Evolutionary conservation across 441 rosid genomes (phyloP), one percentile per base, ranked within the genome.

Genomic region (Bruguiera hainesii): DNA sequence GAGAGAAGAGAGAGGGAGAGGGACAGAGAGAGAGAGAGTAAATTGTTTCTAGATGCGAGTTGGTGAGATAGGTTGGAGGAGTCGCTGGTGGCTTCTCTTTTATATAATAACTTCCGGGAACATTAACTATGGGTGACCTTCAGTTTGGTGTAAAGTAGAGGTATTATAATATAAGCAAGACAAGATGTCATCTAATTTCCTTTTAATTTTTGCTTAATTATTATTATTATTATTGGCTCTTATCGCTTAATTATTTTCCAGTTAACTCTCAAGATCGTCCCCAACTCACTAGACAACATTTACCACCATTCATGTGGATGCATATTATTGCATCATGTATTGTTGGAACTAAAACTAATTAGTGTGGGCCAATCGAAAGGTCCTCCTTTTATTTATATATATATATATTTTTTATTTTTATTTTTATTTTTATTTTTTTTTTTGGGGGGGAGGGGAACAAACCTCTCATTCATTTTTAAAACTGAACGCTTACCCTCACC

Each of bases 41-140:
- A 8, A 83, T 67, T 75, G 89, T 90, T 92, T 92, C 97, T 90
- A 92, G 98, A 92, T 81, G 96, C 64, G 90, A 85, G 97, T 92
- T 90, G 98, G 96, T 92, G 98, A 84, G 87, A 85, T 77, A 78
- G 93, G 87, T 82, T 81, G 64, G 88, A 83, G 85, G 82, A 79
- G 88, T 81, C 83, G 95, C 79, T 82, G 90, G 95, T 86, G 83
- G 86, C 75, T 78, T 83, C 79, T 85, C 76, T 76, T 64, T 74
- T 77, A 63, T 20, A 53, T 72, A 56, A 72, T 69, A 68, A 72
- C 76, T 78, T 72, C 72, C 63, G 70, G 71, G 56, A 65, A 64
- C 71, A 76, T 78, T 73, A 74, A 76, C 69, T 69, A 64, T 62
- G 30, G 78, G 76, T 76, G 68, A 78, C 76, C 84, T 78, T 81